Percentiles rank a stretch among this genome's conserved stretches.
Conservation (phyloP, 176 grass and related monocot species). For the Eleusine indica region DNA sequence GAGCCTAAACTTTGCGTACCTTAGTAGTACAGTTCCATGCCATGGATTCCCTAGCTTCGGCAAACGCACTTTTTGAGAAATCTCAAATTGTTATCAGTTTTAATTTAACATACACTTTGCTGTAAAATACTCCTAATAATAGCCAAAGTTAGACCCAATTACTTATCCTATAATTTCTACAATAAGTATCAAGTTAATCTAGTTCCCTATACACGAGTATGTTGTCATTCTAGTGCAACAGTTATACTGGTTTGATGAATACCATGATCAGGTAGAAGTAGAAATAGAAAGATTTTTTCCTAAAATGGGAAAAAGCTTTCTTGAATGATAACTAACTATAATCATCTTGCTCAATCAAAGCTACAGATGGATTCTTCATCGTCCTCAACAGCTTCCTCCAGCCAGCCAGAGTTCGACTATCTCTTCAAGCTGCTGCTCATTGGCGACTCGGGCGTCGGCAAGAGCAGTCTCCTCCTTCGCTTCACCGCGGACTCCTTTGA, state of each 20-base stretch:
- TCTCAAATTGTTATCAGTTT: too few relatives aligned
- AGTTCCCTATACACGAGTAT: neutral
- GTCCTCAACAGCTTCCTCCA: slow-evolving; percentile 47
- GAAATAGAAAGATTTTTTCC: too few relatives aligned
- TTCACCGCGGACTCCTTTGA: slow-evolving; percentile 96
- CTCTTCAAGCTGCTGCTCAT: slow-evolving; percentile 95
- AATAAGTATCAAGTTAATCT: neutral
- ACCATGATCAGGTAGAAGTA: too few relatives aligned
- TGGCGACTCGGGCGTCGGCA: slow-evolving; percentile 94
- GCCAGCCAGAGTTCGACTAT: slow-evolving; percentile 86
- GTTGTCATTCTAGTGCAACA: neutral
- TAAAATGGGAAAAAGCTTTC: too few relatives aligned
- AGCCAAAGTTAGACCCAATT: neutral
- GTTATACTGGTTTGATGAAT: too few relatives aligned
- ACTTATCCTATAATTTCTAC: neutral
- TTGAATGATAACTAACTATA: neutral
- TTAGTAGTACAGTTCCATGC: too few relatives aligned
- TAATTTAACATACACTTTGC: too few relatives aligned
- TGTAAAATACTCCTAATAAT: neutral
- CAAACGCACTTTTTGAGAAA: too few relatives aligned
- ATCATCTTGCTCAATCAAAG: neutral
- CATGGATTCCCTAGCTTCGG: too few relatives aligned
- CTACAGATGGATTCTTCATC: slow-evolving; percentile 37
- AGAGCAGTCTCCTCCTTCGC: slow-evolving; percentile 94
- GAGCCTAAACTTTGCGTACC: too few relatives aligned